A percentile compares a stretch with the other conserved stretches of the same genome.
Conservation (phyloP, 2,329 filamentous ascomycete genomes). For the Epichloe brachyelytri region DNA sequence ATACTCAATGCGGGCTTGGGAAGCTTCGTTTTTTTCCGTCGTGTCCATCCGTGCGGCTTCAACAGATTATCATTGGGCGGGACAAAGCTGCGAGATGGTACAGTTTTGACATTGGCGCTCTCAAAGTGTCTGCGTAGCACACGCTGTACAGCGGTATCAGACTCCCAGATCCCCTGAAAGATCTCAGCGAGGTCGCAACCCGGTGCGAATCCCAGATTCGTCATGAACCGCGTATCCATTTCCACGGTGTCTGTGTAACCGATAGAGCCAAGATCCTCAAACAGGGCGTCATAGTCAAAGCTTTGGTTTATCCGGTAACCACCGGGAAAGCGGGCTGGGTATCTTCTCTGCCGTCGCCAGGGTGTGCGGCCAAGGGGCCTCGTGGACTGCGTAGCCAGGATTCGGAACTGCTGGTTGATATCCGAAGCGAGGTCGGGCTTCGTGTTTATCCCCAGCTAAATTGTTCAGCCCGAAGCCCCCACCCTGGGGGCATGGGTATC, state of each 20-base stretch:
- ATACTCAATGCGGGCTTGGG: too few species aligned
- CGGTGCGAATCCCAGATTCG: conserved; percentile 51
- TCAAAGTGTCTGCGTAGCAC: too few species aligned
- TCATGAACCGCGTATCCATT: conserved; percentile 50
- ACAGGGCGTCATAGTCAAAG: conserved; percentile 37
- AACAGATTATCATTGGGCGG: too few species aligned
- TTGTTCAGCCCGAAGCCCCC: neutral
- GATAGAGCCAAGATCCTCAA: conserved; percentile 38
- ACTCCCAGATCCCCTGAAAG: conserved; percentile 26
- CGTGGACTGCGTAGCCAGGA: neutral
- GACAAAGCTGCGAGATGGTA: too few species aligned
- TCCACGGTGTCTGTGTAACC: conserved; percentile 36
- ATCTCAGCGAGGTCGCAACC: conserved; percentile 46
- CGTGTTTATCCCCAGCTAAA: neutral
- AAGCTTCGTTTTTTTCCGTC: too few species aligned
- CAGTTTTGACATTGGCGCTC: too few species aligned
- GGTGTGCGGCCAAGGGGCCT: neutral
- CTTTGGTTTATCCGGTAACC: conserved; percentile 9
- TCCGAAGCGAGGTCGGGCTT: neutral
- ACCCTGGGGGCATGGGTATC: neutral
- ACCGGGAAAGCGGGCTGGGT: neutral
- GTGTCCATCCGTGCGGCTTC: too few species aligned
- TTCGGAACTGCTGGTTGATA: neutral
- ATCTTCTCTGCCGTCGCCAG: neutral
- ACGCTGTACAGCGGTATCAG: conserved; percentile 5